Base-by-base conservation (phyloP, 768 basidiomycete genomes). In the Leccinellum albellum region DNA sequence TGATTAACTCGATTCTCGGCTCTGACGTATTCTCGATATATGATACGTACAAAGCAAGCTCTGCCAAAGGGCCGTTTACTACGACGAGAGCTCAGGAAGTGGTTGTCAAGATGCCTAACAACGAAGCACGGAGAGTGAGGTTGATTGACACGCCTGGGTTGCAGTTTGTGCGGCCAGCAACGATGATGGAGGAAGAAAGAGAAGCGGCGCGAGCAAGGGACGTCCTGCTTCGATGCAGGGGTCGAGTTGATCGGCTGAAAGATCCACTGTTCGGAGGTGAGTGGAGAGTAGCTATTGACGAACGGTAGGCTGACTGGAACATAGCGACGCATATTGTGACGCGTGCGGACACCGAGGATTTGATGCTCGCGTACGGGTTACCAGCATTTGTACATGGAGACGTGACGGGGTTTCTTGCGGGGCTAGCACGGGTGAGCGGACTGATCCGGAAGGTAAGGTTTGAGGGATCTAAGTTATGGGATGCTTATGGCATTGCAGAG, bases 61-160 rank as follows among this genome's bases (percentile, higher is more conserved):
- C 80, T 23, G 78, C 78, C 31, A 78, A 78, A 32, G 81, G 82
- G 24, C 87, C 87, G 9, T 72, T 49, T 33, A 88, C 88, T 1
- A 96, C 94, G 21, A 91, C 87, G 23, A 76, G 78, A 14, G 78
- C 88, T 5, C 86, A 87, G 62, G 85, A 87, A 62, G 78, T 89
- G 23, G 71, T 76, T 3, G 62, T 82, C 3, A 80, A 80, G 51
- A 68, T 75, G 10, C 77, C 75, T 10, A 80, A 78, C 23, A 76
- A 75, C 21, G 60, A 48, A 12, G 47, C 32, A n/a, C 51, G 48
- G 59, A 73, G 74, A 51, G 76, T 94, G 61, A 81, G 81, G 32
- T 64, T 95, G 55, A 84, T 94, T 64, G 94, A 97, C 70, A 96
- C 91, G 0, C 94, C 94, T 31, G 94, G 94, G n/a, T 73, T 94